Conservation (phyloP, 2,329 filamentous ascomycete species). For the Verticillium tricorpus region DNA sequence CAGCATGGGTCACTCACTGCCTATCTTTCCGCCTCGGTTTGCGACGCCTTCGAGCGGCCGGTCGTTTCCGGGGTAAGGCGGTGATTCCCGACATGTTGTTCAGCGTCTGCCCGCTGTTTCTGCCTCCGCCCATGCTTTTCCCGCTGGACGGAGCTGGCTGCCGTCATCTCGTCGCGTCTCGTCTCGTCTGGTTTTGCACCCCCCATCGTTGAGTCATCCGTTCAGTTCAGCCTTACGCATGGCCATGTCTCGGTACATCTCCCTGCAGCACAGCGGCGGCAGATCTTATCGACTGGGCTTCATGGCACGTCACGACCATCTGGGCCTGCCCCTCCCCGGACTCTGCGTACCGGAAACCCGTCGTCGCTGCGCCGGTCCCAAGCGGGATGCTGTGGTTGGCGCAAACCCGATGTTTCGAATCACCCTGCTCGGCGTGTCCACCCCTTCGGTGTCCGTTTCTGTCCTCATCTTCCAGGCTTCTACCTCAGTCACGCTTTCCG, state of each 20-base stretch:
- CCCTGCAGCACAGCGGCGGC: not conserved
- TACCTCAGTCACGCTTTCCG: not conserved
- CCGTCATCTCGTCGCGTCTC: not conserved
- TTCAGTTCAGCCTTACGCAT: not conserved
- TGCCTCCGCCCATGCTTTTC: conserved; percentile 14
- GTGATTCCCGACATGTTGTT: not conserved
- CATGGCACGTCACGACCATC: not conserved
- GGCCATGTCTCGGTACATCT: not conserved
- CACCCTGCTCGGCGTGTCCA: not conserved
- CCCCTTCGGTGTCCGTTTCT: not conserved
- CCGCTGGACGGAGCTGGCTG: not conserved
- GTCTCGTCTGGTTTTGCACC: not conserved
- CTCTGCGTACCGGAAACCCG: not conserved
- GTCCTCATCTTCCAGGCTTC: conserved; percentile 1
- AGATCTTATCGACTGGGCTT: not conserved
- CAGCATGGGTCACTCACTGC: conserved; percentile 21
- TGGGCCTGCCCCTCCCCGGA: not conserved
- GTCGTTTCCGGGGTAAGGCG: not conserved
- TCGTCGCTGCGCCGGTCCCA: not conserved
- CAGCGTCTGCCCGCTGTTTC: conserved; percentile 13
- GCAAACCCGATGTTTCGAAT: not conserved
- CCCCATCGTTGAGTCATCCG: not conserved
- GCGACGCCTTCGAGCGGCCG: conserved; percentile 7
- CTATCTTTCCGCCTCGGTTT: not conserved
- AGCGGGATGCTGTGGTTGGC: not conserved